phyloP scores from a whole-genome alignment of 169 alveolate genomes.

The Plasmodium berghei region DNA sequence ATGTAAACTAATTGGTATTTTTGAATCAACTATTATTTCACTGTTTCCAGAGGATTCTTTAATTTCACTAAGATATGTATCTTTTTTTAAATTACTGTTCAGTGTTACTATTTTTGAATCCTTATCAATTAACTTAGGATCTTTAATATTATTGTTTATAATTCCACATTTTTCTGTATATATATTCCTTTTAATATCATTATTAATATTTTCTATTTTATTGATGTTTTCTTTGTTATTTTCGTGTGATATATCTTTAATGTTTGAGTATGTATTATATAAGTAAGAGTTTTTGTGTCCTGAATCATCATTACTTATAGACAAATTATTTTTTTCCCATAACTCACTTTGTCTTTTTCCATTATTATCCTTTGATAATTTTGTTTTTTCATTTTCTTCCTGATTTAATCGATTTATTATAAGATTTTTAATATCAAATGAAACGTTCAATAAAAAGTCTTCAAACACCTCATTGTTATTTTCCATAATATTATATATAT shows the following conservation, averaged over 20 bases:
- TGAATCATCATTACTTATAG: slow-evolving; percentile 34
- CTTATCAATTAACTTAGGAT: slow-evolving; percentile 10
- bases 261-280: slow-evolving; percentile 26
- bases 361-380: slow-evolving; percentile 15
- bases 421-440: slow-evolving; percentile 54
- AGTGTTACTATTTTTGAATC: slow-evolving; percentile 27
- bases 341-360: slow-evolving; percentile 9
- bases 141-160: slow-evolving; percentile 17
- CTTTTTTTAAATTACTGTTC: slow-evolving; percentile 49
- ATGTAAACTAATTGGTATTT: slow-evolving; percentile 22
- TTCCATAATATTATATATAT: slow-evolving; percentile 68
- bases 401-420: slow-evolving; percentile 70
- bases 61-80: slow-evolving; percentile 26
- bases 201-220: slow-evolving; percentile 19
- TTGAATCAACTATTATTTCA: neutral
- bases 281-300: slow-evolving; percentile 27
- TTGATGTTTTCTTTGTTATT: slow-evolving; percentile 16
- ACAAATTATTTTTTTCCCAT: slow-evolving; percentile 20
- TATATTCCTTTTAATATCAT: slow-evolving; percentile 8
- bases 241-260: slow-evolving; percentile 18
- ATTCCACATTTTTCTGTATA: slow-evolving; percentile 31
- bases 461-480: slow-evolving; percentile 63
- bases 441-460: slow-evolving; percentile 67
- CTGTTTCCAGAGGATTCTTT: slow-evolving; percentile 14
- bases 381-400: slow-evolving; percentile 56